phyloP scores from a whole-genome alignment of 2,329 filamentous ascomycete genomes.

The Apiospora saccharicola region DNA sequence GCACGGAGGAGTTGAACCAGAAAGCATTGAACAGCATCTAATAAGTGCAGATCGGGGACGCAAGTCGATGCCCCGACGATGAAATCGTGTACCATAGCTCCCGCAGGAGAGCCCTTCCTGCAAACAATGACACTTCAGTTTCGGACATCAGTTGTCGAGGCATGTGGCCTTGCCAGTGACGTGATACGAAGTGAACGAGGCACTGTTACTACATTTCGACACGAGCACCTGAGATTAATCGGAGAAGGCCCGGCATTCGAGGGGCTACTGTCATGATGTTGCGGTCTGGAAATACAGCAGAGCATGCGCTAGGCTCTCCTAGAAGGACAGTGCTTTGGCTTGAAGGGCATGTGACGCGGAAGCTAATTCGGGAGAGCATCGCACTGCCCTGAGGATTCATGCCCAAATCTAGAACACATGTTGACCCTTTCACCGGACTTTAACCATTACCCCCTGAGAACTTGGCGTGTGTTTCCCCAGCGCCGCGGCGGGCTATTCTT shows the following conservation, averaged over 20 bases:
- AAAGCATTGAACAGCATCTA: neutral
- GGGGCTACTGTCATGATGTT: neutral
- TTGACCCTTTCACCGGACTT: too few species aligned
- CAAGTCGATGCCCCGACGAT: neutral
- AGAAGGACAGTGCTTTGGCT: neutral
- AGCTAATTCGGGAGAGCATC: neutral
- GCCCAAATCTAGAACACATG: too few species aligned
- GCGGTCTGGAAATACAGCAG: neutral
- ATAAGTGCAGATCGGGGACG: neutral
- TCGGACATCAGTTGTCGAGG: neutral
- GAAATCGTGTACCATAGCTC: slow-evolving; percentile 21
- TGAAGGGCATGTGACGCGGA: neutral
- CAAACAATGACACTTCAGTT: slow-evolving; percentile 10
- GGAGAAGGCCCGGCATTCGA: neutral
- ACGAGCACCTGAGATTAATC: neutral
- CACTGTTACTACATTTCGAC: neutral
- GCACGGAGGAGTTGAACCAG: slow-evolving; percentile 11
- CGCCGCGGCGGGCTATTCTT: too few species aligned
- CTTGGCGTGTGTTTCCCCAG: too few species aligned
- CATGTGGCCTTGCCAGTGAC: neutral
- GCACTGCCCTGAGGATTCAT: neutral
- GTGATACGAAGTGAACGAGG: neutral
- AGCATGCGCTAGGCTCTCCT: neutral
- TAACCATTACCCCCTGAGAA: too few species aligned
- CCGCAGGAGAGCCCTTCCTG: slow-evolving; percentile 17